Evolutionary conservation across 495 filamentous ascomycete species (phyloP).

Genomic region (Penicillium turbatum): DNA sequence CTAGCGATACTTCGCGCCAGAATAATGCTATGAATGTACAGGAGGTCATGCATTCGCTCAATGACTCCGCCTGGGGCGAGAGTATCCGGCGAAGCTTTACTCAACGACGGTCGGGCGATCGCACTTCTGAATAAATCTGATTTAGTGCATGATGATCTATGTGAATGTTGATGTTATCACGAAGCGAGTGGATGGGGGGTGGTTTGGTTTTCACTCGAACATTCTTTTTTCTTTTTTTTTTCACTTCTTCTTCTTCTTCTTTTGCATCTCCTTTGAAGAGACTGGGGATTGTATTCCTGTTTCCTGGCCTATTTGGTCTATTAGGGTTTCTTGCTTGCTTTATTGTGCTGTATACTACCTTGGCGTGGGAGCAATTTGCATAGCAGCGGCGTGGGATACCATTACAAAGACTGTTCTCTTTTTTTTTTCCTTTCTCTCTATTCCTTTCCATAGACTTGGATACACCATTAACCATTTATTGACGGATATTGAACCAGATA

Average conservation of each 20-base stretch:
- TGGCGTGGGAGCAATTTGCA: conserved; percentile 23
- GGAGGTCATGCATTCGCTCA: conserved; percentile 75
- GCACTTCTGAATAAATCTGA: conserved; percentile 13
- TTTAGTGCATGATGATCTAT: neutral
- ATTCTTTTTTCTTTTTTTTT: conserved; percentile 19
- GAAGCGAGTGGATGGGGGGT: conserved; percentile 11
- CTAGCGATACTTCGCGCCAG: conserved; percentile 32
- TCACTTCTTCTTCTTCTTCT: conserved; percentile 3
- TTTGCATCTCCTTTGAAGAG: neutral
- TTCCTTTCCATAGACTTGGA: conserved; percentile 1
- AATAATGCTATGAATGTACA: conserved; percentile 69
- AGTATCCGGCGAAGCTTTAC: conserved; percentile 88
- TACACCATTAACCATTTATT: neutral
- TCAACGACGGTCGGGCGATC: conserved; percentile 52
- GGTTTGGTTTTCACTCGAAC: conserved; percentile 15
- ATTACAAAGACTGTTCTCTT: neutral
- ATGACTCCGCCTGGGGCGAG: conserved; percentile 86
- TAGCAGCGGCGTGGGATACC: conserved; percentile 28
- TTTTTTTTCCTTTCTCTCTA: too few relatives aligned
- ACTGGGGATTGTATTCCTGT: neutral
- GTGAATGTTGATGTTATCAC: conserved; percentile 11
- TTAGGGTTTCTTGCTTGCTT: conserved; percentile 3
- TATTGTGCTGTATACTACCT: conserved; percentile 20
- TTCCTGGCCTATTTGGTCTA: neutral
- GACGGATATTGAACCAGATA: neutral